Evolutionary conservation across 768 basidiomycete species (phyloP).

Genomic region (Leccinum boreale): DNA sequence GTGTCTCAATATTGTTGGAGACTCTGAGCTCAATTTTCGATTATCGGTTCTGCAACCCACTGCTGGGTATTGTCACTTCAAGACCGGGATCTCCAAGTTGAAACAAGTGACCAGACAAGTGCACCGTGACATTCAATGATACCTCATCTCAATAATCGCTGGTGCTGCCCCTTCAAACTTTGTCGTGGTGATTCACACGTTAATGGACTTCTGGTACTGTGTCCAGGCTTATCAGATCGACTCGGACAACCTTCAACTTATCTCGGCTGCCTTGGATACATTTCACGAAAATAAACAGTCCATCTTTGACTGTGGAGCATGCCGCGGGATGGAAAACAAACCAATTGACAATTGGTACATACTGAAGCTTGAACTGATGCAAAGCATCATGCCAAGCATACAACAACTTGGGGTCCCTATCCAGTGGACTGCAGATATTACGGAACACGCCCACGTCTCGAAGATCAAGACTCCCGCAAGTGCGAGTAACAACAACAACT

Average conservation of each 20-base stretch:
- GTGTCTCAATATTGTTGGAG: not conserved
- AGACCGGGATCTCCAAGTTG: not conserved
- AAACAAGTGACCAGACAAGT: not conserved
- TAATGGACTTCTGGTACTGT: not conserved
- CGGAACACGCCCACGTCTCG: not conserved
- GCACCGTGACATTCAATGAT: not conserved
- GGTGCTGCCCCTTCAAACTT: not conserved
- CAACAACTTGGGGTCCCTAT: not conserved
- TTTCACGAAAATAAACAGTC: not conserved
- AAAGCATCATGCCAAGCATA: not conserved
- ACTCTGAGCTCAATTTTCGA: not conserved
- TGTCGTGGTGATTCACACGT: not conserved
- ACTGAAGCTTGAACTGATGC: not conserved
- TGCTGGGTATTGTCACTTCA: not conserved
- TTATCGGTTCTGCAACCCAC: not conserved
- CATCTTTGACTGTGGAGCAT: not conserved
- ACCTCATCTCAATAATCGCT: not conserved
- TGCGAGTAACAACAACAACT: not conserved
- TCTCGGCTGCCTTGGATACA: not conserved
- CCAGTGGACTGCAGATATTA: not conserved
- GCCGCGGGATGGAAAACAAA: not conserved
- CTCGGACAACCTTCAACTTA: not conserved
- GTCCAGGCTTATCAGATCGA: not conserved
- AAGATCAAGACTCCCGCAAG: not conserved
- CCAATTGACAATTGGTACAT: not conserved